phyloP scores from a whole-genome alignment of 2,329 filamentous ascomycete species.

The Fusarium citri region DNA sequence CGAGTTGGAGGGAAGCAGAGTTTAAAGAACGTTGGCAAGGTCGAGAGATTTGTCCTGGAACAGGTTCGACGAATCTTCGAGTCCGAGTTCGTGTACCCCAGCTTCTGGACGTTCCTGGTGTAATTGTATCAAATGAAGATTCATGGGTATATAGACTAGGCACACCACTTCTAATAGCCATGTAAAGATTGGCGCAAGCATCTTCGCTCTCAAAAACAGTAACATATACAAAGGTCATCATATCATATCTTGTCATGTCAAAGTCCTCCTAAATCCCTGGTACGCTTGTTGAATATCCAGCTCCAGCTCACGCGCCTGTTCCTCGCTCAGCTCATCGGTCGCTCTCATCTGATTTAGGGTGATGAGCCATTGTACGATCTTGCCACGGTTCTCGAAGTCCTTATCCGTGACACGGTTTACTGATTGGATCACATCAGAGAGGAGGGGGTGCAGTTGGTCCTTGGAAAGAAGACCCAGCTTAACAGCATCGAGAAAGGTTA shows the following conservation, averaged over 20 bases:
- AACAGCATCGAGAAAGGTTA: conserved; percentile 95
- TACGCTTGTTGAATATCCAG: conserved; percentile 96
- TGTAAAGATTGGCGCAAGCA: conserved; percentile 7
- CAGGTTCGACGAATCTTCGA: conserved; percentile 98
- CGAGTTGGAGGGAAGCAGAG: conserved; percentile 93
- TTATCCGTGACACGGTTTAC: conserved; percentile 96
- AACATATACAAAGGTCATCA: conserved; percentile 4
- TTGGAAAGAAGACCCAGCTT: conserved; percentile 93
- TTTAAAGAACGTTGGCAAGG: conserved; percentile 97
- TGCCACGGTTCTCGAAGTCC: conserved; percentile 94
- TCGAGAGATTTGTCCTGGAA: conserved; percentile 96
- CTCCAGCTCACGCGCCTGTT: conserved; percentile 88
- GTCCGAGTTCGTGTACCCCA: conserved; percentile 98
- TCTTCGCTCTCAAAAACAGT: conserved; percentile 23
- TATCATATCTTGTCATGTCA: conserved; percentile 60
- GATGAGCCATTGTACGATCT: conserved; percentile 99
- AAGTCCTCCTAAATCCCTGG: conserved; percentile 87
- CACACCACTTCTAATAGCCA: conserved; percentile 18
- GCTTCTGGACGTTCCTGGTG: conserved; percentile 97
- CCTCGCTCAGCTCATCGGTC: conserved; percentile 87
- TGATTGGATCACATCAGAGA: conserved; percentile 95
- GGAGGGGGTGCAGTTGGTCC: conserved; percentile 92
- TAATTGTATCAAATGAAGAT: conserved; percentile 53
- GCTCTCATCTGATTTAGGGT: conserved; percentile 98
- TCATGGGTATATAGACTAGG: conserved; percentile 41